Conservation (phyloP, 208 protist species). For the Vickermania ingenoplastis region DNA sequence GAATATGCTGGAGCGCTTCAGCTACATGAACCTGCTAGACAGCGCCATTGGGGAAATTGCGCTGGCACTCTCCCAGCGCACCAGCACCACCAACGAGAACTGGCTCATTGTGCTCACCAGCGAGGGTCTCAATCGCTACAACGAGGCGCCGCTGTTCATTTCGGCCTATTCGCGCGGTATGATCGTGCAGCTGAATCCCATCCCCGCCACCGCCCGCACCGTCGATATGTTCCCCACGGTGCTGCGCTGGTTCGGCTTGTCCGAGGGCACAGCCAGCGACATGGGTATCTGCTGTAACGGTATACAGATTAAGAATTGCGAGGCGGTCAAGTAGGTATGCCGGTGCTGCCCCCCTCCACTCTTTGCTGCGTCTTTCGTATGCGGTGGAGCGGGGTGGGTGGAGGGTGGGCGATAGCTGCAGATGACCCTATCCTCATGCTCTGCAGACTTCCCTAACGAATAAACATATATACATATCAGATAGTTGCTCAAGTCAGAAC, state of each 20-base stretch:
- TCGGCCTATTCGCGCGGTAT: conserved; percentile 42
- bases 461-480: no score
- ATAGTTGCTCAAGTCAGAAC: no score
- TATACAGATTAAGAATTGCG: conserved; percentile 39
- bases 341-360: no score
- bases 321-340: no score
- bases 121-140: conserved; percentile 19
- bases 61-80: conserved; percentile 30
- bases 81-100: conserved; percentile 26
- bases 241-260: conserved; percentile 39
- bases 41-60: conserved; percentile 38
- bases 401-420: no score
- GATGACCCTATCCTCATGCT: no score
- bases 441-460: no score
- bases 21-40: conserved; percentile 66
- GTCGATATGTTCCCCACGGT: conserved; percentile 41
- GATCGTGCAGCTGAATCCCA: conserved; percentile 31
- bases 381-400: no score
- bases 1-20: conserved; percentile 17
- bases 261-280: conserved; percentile 7
- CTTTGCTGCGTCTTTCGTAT: no score
- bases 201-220: conserved; percentile 12
- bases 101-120: conserved; percentile 64
- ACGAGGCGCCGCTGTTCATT: conserved; percentile 41
- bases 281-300: conserved; percentile 58